A percentile compares a stretch with the other conserved stretches of the same genome.
Evolutionary conservation across 2,329 filamentous ascomycete species (phyloP).

Genomic region (Teratosphaeria epicoccoides): DNA sequence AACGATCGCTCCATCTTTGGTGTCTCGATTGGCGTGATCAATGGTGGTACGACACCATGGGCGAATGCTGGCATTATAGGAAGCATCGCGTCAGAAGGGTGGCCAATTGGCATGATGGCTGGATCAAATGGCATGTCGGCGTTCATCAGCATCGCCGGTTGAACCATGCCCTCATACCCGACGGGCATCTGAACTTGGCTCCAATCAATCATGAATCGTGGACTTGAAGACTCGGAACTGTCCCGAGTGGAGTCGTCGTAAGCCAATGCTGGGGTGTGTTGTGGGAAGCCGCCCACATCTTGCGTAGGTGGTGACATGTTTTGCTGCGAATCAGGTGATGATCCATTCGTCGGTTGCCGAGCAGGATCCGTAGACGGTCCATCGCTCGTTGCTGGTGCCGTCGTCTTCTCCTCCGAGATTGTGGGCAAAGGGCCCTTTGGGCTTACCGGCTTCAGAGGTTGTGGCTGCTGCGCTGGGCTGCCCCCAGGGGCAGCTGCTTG

Average conservation of each 20-base stretch:
- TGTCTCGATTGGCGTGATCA: constrained; percentile 38
- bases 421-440: constrained; percentile 16
- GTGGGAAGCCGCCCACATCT: constrained; percentile 25
- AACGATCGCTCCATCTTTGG: constrained; percentile 38
- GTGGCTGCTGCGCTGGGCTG: constrained; percentile 26
- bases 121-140: constrained; percentile 37
- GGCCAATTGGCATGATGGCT: constrained; percentile 26
- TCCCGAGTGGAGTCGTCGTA: constrained; percentile 37
- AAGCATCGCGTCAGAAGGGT: constrained; percentile 31
- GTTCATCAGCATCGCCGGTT: constrained; percentile 36
- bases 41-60: constrained; percentile 21
- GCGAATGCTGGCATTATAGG: constrained; percentile 37
- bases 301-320: constrained; percentile 12
- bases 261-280: constrained; percentile 36
- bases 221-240: constrained; percentile 34
- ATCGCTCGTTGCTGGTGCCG: constrained; percentile 19
- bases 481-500: constrained; percentile 7
- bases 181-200: constrained; percentile 35
- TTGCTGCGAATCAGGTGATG: constrained; percentile 11
- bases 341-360: constrained; percentile 30
- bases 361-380: constrained; percentile 30
- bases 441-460: constrained; percentile 25
- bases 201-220: constrained; percentile 41
- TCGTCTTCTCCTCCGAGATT: constrained; percentile 21
- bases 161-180: constrained; percentile 33